A percentile compares a stretch with the other conserved stretches of the same genome.
Evolutionary conservation across 768 basidiomycete species (phyloP).

Genomic region (Boletus coccyginus): DNA sequence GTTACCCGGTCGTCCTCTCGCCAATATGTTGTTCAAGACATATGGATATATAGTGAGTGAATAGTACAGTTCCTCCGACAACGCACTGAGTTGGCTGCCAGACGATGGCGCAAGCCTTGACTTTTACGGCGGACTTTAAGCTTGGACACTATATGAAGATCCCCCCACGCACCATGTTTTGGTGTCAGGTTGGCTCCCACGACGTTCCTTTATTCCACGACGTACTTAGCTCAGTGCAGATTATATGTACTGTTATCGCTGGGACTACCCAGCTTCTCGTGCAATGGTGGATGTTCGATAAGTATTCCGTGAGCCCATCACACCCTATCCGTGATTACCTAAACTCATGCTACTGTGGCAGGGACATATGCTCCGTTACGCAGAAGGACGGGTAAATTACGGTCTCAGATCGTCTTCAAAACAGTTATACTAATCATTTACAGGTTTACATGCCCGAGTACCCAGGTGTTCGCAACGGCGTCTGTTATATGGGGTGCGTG

Average conservation of each 20-base stretch:
- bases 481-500: slow-evolving; percentile 49
- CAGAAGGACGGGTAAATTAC: slow-evolving; percentile 39
- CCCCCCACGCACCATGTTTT: slow-evolving; percentile 73
- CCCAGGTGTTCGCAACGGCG: slow-evolving; percentile 53
- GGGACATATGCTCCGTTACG: slow-evolving; percentile 44
- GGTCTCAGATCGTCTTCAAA: not conserved
- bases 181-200: slow-evolving; percentile 45
- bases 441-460: slow-evolving; percentile 50
- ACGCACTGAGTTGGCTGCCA: not conserved
- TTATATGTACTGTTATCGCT: slow-evolving; percentile 63
- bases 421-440: not conserved
- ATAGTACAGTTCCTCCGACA: not conserved
- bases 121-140: slow-evolving; percentile 75
- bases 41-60: slow-evolving; percentile 62
- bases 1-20: slow-evolving; percentile 73
- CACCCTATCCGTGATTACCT: not conserved
- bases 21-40: slow-evolving; percentile 87
- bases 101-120: slow-evolving; percentile 47
- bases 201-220: not conserved
- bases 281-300: slow-evolving; percentile 66
- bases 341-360: slow-evolving; percentile 15
- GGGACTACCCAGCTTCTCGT: slow-evolving; percentile 75
- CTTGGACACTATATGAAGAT: slow-evolving; percentile 66
- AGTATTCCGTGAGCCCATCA: slow-evolving; percentile 47
- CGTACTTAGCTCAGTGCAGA: slow-evolving; percentile 30